Evolutionary conservation across 2,329 filamentous ascomycete species (phyloP), one percentile per base, ranked within the genome.

Genomic region (Drechslera avenae): DNA sequence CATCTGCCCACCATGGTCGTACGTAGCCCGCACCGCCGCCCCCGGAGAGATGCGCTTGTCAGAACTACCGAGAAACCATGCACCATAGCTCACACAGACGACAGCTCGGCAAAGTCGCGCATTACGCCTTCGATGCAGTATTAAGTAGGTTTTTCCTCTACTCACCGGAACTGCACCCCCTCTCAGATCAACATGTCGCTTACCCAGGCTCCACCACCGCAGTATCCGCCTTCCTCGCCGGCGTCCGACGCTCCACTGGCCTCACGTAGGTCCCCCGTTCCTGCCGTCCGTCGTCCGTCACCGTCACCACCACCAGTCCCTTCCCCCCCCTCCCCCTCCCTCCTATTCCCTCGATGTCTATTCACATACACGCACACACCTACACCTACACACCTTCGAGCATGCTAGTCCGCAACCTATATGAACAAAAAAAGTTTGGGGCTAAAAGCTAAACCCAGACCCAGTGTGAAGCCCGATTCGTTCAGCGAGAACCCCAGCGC

Each of bases 211-310:
- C 10, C 9, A 28, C 26, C 9, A 28, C 17, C 39, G 3, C 62
- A 95, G 90, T 99, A 75, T 99, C 94, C 68, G 90, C 94, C 58
- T 93, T 97, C 75, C 86, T 99, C 62, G 94, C 94, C 32, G 94
- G 94, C 69, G 92, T 99, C 81, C 95, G 96, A 80, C 91, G 94
- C 66, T 97, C 93, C 60, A 97, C 94, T 56, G 94, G 94, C 69
- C 83, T 99, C 78, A 97, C 92, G 94, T 99, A 89, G 84, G 90
- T 71, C 47, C 52, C 36, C 49, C 21, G 10, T 28, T 28, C 26
- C 26, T 46, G 44, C 34, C 26, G 10, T 16, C 36, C 14, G 37
- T 26, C 12, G 23, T 18, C 26, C 26, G 23, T 6, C 35, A n/a
- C 10, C 9, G 4, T 5, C 26, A 34, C 39, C 39, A 34, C 46